phyloP scores from a whole-genome alignment of 1,284 basidiomycete genomes.

The Microbotryum intermedium region DNA sequence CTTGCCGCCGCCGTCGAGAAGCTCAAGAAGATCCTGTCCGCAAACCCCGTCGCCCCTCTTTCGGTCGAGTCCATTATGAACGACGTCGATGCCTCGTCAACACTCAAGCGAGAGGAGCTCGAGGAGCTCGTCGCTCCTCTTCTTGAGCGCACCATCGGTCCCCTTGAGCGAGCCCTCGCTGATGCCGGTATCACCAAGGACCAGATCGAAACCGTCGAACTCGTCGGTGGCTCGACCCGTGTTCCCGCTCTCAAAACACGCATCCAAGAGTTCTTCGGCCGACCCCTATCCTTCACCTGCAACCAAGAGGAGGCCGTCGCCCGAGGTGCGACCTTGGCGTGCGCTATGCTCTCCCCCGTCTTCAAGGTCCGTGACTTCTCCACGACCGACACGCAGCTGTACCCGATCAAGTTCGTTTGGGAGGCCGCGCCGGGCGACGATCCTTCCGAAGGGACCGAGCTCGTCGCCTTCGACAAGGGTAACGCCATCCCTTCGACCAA shows the following conservation, averaged over 20 bases:
- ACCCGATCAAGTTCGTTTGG: constrained; percentile 83
- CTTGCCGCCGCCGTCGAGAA: constrained; percentile 67
- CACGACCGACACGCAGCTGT: constrained; percentile 70
- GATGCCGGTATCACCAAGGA: constrained; percentile 54
- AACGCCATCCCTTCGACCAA: constrained; percentile 80
- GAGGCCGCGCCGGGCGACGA: constrained; percentile 56
- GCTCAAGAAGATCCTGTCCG: constrained; percentile 65
- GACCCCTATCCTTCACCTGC: constrained; percentile 71
- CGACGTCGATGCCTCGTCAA: constrained; percentile 64
- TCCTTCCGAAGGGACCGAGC: constrained; percentile 72
- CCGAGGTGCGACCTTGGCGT: constrained; percentile 86
- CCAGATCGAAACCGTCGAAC: constrained; percentile 57
- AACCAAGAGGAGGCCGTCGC: constrained; percentile 93
- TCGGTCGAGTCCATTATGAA: constrained; percentile 90
- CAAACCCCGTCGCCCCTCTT: constrained; percentile 74
- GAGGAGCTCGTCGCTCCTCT: constrained; percentile 52
- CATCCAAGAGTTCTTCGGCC: constrained; percentile 58
- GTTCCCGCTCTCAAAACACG: constrained; percentile 59
- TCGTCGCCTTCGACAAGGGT: constrained; percentile 72
- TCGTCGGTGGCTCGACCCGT: constrained; percentile 60
- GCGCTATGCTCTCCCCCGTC: constrained; percentile 85
- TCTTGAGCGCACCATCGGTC: constrained; percentile 50
- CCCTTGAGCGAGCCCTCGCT: constrained; percentile 51
- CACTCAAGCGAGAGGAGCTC: constrained; percentile 53
- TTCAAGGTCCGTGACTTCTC: constrained; percentile 92